Percentiles rank a stretch among this genome's conserved stretches.
phyloP scores from a whole-genome alignment of 768 basidiomycete genomes.

The Hericium rajendrae region DNA sequence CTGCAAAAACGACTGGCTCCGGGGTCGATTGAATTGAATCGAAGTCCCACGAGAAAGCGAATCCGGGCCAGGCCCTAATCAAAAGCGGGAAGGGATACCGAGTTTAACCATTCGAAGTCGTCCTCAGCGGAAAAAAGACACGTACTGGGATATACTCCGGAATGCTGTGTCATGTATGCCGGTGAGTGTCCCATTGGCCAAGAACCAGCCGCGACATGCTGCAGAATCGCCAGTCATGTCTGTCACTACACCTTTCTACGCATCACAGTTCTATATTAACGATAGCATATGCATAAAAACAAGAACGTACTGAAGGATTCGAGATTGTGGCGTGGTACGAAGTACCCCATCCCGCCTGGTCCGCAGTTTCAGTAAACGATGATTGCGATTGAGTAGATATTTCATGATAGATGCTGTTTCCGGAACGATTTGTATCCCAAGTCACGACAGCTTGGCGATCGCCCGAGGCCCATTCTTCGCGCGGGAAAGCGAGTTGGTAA shows the following conservation, averaged over 20 bases:
- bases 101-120: no score
- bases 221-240: neutral
- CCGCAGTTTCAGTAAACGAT: neutral
- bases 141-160: no score
- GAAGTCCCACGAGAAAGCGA: neutral
- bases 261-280: neutral
- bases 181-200: neutral
- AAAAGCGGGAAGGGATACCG: neutral
- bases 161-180: neutral
- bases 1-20: neutral
- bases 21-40: neutral
- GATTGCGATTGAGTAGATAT: neutral
- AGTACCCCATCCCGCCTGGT: conserved; percentile 2
- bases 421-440: neutral
- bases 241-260: neutral
- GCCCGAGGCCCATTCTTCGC: neutral
- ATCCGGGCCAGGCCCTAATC: neutral
- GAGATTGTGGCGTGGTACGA: neutral
- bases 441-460: neutral
- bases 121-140: neutral
- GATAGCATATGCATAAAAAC: neutral
- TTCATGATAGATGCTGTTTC: neutral
- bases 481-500: neutral
- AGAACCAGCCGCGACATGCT: neutral
- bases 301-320: neutral